Evolutionary conservation across 163 green algal species (phyloP).

Genomic region (Coccomyxa subellipsoidea): DNA sequence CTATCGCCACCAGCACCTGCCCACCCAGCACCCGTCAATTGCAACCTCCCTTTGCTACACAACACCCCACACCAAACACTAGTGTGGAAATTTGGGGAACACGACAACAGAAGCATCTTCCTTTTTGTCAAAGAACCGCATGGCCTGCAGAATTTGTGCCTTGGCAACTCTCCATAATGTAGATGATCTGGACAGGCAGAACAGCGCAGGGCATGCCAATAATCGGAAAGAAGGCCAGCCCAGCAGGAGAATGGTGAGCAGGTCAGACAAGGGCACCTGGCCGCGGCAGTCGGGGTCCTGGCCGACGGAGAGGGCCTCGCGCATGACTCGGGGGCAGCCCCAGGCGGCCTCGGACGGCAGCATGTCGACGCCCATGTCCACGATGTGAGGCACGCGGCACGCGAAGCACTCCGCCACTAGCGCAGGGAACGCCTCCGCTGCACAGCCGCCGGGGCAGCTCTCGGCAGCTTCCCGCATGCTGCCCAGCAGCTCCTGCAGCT

Average conservation of each 20-base stretch:
- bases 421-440: not conserved
- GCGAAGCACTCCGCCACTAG: slow-evolving; percentile 12
- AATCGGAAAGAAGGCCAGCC: too few species aligned
- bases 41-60: not conserved
- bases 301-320: slow-evolving; percentile 9
- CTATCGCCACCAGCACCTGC: slow-evolving; percentile 1
- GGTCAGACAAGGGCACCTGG: too few species aligned
- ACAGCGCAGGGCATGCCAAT: too few species aligned
- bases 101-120: not conserved
- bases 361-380: not conserved
- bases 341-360: not conserved
- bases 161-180: not conserved
- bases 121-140: not conserved
- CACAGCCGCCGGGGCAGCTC: not conserved
- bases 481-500: slow-evolving; percentile 17
- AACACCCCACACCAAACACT: not conserved
- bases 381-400: not conserved
- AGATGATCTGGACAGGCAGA: not conserved
- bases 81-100: not conserved
- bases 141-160: not conserved
- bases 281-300: slow-evolving; percentile 14
- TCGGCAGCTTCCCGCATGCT: not conserved
- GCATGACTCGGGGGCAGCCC: not conserved
- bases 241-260: too few species aligned
- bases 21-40: not conserved